phyloP scores from a whole-genome alignment of 352 stramenopile genomes.

The Phytophthora crassamura region DNA sequence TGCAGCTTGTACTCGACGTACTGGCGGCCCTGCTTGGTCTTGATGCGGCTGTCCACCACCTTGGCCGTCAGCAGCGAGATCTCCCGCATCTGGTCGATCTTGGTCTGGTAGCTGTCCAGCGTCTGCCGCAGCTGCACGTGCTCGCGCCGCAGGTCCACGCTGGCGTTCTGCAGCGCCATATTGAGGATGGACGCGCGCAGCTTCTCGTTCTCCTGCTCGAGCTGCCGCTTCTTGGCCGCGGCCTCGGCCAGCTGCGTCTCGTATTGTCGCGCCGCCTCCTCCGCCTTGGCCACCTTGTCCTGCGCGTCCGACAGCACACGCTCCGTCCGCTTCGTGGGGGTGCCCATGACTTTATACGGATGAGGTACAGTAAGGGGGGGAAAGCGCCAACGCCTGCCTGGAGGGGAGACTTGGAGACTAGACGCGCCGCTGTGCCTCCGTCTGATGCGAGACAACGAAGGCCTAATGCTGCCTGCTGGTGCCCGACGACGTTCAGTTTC shows the following conservation, averaged over 20 bases:
- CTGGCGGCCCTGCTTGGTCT: constrained; percentile 85
- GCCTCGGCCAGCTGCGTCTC: constrained; percentile 55
- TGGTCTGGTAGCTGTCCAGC: constrained; percentile 88
- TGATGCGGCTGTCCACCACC: constrained; percentile 89
- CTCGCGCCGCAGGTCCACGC: constrained; percentile 78
- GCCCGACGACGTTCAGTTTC: constrained; percentile 42
- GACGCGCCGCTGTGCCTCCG: constrained; percentile 2
- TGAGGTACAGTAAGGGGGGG: not conserved
- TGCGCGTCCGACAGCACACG: constrained; percentile 76
- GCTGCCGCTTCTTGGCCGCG: constrained; percentile 69
- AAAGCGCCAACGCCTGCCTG: not conserved
- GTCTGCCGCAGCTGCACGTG: constrained; percentile 87
- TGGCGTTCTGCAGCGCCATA: constrained; percentile 81
- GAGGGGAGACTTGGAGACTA: not conserved
- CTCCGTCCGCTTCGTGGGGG: constrained; percentile 56
- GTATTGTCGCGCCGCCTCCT: constrained; percentile 68
- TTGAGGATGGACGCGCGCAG: constrained; percentile 78
- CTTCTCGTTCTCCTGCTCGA: constrained; percentile 87
- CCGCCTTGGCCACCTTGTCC: constrained; percentile 75
- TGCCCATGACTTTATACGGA: constrained; percentile 46
- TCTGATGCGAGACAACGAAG: constrained; percentile 42
- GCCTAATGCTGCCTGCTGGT: constrained; percentile 24
- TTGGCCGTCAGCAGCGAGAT: constrained; percentile 86
- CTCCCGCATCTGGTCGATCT: constrained; percentile 90
- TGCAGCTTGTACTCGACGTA: constrained; percentile 91